Base-by-base conservation (phyloP, 345 rosid species). In the Salix caprea region DNA sequence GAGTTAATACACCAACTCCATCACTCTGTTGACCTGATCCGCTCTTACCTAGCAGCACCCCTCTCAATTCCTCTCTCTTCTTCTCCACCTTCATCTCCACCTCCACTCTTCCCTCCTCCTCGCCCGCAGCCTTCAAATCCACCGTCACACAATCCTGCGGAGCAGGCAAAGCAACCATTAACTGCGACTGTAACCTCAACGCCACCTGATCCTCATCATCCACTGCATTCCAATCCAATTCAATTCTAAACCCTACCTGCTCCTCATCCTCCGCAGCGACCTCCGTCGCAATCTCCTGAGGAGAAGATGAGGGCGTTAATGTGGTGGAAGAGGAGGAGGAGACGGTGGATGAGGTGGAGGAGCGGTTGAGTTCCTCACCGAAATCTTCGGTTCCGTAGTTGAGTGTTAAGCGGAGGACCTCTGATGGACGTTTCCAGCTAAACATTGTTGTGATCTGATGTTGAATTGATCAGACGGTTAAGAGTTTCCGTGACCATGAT, bases 121-220 rank as follows among this genome's bases (percentile, higher is more conserved):
- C 82, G 9, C 15, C 89, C 65, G 30, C 75, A n/a, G 40, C 82
- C 30, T 48, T 88, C 67, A 96, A 72, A 71, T 89, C 90, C 68
- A 94, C 88, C 56, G 76, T 81, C 24, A 96, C 99, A 11, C 90
- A 74, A 54, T 96, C 98, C 79, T 91, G 91, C 71, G 95, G 98
- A 74, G 83, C 81, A 18, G 99, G 99, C 78, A 92, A 79, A 68
- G 97, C 96, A 76, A 94, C 98, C 97, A 93, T 96, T 72, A 92
- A 79, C 85, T 96, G 97, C 42, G 99, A 96, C 86, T 92, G 95
- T 72, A 96, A 65, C 78, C 90, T 76, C 82, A 96, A 75, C 46
- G 96, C 97, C 78, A 92, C 88, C 88, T 91, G 97, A 3, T 92
- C 99, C 90, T 96, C 99, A 30, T 93, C 97, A 64, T 96, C 99